Evolutionary conservation across 2,329 filamentous ascomycete genomes (phyloP).

Genomic region (Botrytis deweyae): DNA sequence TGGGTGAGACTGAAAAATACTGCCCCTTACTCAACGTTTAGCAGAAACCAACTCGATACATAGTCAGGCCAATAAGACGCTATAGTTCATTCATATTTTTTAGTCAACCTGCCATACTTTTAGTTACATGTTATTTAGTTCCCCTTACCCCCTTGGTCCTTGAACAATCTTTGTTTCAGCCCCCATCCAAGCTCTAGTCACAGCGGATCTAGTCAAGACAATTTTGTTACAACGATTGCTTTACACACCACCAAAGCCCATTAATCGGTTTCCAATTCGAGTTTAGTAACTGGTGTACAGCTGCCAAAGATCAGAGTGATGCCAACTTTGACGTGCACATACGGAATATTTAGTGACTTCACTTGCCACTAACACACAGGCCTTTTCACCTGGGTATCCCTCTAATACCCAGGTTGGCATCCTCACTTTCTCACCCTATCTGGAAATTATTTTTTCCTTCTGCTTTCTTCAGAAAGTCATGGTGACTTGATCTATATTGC

Average conservation of each 20-base stretch:
- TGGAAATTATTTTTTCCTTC: background rate
- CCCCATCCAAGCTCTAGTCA: background rate
- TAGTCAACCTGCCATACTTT: background rate
- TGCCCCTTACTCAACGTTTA: background rate
- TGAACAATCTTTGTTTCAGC: background rate
- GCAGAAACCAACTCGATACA: background rate
- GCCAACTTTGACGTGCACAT: background rate
- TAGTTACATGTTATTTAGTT: background rate
- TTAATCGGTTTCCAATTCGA: background rate
- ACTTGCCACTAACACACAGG: background rate
- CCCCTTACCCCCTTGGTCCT: background rate
- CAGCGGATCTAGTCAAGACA: background rate
- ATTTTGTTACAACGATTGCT: background rate
- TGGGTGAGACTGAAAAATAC: background rate
- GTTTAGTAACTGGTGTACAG: background rate
- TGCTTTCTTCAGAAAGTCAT: background rate
- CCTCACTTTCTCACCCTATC: background rate
- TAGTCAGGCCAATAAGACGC: background rate
- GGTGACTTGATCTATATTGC: background rate
- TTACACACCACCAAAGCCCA: background rate
- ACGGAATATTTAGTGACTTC: background rate
- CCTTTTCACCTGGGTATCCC: background rate
- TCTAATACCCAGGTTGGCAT: conserved; percentile 1
- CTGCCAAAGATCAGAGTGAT: background rate
- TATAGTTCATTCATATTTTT: background rate